These are phyloP conservation scores for Aspergillus bertholletiae DNA, from an alignment of 495 filamentous ascomycete genomes.

Conservation along the genomic window DNA sequence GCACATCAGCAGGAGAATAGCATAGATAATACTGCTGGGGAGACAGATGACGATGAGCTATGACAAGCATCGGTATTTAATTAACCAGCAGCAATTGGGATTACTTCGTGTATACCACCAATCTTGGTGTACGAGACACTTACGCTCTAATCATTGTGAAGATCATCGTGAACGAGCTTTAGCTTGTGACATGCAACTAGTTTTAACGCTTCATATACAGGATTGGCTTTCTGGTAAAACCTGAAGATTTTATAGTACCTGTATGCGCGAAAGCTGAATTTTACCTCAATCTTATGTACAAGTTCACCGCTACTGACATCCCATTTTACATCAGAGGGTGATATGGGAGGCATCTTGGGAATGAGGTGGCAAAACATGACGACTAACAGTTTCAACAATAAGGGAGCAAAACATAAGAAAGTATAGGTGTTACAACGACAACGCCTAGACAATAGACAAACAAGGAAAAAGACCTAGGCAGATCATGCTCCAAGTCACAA, in stretches of 20 bases:
- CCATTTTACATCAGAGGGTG: slow-evolving; percentile 19
- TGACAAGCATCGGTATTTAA: slow-evolving; percentile 15
- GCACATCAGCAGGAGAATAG: slow-evolving; percentile 9
- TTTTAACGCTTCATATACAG: neutral
- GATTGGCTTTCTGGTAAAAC: neutral
- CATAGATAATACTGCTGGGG: slow-evolving; percentile 37
- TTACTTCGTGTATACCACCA: neutral
- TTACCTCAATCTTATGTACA: slow-evolving; percentile 44
- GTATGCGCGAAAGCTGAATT: slow-evolving; percentile 5
- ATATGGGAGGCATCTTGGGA: slow-evolving; percentile 5
- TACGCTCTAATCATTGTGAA: too few relatives aligned
- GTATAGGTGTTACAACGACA: slow-evolving; percentile 43
- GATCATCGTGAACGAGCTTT: too few relatives aligned
- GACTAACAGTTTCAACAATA: slow-evolving; percentile 10
- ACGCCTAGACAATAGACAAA: slow-evolving; percentile 42
- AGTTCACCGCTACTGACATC: slow-evolving; percentile 30
- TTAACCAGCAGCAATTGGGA: too few relatives aligned
- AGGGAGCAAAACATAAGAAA: slow-evolving; percentile 11
- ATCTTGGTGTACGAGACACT: too few relatives aligned
- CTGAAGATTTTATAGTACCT: neutral
- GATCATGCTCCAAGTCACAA: slow-evolving; percentile 9
- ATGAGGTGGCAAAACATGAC: slow-evolving; percentile 24
- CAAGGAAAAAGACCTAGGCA: slow-evolving; percentile 27
- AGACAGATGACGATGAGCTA: slow-evolving; percentile 53
- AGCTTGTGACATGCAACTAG: neutral